phyloP scores from a whole-genome alignment of 805 yeast genomes.

The Cyberlindnera japonica region DNA sequence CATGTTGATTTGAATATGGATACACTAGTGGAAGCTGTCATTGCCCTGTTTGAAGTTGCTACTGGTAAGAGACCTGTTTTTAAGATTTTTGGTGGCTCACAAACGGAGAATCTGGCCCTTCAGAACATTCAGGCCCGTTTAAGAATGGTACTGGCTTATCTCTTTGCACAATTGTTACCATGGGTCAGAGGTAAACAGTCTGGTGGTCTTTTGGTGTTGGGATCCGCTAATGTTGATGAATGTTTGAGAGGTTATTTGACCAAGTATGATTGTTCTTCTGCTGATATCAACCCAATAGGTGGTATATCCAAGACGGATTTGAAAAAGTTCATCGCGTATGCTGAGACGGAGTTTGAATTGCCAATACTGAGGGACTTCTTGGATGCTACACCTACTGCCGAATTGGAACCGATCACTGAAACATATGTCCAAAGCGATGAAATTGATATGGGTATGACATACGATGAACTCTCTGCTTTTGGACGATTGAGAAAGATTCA shows the following conservation, averaged over 20 bases:
- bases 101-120: slow-evolving; percentile 85
- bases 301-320: slow-evolving; percentile 94
- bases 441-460: slow-evolving; percentile 97
- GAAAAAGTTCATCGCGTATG: slow-evolving; percentile 80
- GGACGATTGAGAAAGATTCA: slow-evolving; percentile 89
- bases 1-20: slow-evolving; percentile 95
- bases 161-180: slow-evolving; percentile 92
- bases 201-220: slow-evolving; percentile 82
- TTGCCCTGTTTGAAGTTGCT: slow-evolving; percentile 75
- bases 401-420: slow-evolving; percentile 92
- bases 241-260: slow-evolving; percentile 93
- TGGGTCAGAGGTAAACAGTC: slow-evolving; percentile 78
- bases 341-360: slow-evolving; percentile 60
- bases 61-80: slow-evolving; percentile 88
- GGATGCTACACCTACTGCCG: slow-evolving; percentile 96
- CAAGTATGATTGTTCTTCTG: slow-evolving; percentile 95
- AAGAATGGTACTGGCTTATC: slow-evolving; percentile 89
- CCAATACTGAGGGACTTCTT: slow-evolving; percentile 78
- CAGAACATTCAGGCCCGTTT: slow-evolving; percentile 96
- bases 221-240: slow-evolving; percentile 97
- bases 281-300: slow-evolving; percentile 98
- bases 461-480: slow-evolving; percentile 86
- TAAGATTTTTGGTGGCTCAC: slow-evolving; percentile 91
- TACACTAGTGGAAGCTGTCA: slow-evolving; percentile 66
- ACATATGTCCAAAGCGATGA: slow-evolving; percentile 94